These are phyloP conservation scores for Kregervanrija delftensis DNA, from an alignment of 805 yeast genomes.

Conservation along the genomic window DNA sequence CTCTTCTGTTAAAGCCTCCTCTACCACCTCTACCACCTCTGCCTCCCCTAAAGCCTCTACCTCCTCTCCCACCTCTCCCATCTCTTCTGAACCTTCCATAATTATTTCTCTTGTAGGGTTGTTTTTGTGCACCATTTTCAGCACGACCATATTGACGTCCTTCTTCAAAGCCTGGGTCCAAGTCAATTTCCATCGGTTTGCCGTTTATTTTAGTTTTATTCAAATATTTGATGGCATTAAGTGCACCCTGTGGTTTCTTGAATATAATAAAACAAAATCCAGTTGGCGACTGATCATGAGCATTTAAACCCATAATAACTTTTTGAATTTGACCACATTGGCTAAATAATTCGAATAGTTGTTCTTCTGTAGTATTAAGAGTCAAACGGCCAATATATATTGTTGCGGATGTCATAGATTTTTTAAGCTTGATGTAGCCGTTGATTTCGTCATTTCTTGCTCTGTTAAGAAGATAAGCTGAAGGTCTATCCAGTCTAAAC, in stretches of 20 bases:
- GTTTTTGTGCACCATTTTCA: conserved; percentile 77
- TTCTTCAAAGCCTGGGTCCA: conserved; percentile 93
- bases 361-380: conserved; percentile 91
- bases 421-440: conserved; percentile 58
- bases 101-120: conserved; percentile 19
- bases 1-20: conserved; percentile 1
- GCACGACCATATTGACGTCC: conserved; percentile 98
- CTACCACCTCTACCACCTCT: conserved; percentile 19
- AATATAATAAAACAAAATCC: conserved; percentile 94
- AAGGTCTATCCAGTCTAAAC: conserved; percentile 64
- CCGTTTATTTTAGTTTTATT: conserved; percentile 83
- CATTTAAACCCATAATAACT: conserved; percentile 91
- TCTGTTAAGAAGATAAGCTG: conserved; percentile 58
- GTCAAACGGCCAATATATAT: conserved; percentile 89
- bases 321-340: conserved; percentile 73
- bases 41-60: conserved; percentile 6
- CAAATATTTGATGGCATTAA: conserved; percentile 76
- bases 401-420: conserved; percentile 62
- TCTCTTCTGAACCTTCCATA: conserved; percentile 6
- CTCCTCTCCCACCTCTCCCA: conserved; percentile 16
- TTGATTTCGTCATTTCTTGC: conserved; percentile 45
- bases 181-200: conserved; percentile 71
- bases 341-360: conserved; percentile 78
- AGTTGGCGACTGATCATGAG: conserved; percentile 87
- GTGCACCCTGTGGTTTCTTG: conserved; percentile 58